Conservation (phyloP, 139 green algal species). For the Chlorokybus atmophyticus region DNA sequence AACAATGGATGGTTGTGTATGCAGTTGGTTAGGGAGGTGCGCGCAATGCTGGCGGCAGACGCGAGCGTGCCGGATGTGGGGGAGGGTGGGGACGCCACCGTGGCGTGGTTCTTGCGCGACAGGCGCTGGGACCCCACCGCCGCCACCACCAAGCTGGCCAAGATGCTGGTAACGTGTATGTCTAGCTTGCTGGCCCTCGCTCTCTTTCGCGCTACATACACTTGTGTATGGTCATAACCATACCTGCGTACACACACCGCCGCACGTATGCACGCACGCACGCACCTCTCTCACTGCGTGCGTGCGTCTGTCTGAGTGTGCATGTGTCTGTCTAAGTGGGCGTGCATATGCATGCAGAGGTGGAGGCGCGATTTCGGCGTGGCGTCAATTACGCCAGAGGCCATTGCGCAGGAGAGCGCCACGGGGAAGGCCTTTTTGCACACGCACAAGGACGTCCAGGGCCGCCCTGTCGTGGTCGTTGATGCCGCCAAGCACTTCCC, state of each 20-base stretch:
- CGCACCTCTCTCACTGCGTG: no score
- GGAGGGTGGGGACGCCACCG: conserved; percentile 7
- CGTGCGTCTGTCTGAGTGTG: no score
- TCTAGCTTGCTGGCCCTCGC: no score
- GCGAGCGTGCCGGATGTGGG: conserved; percentile 5
- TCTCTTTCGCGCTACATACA: no score
- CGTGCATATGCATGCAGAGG: no score
- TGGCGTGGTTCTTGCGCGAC: conserved; percentile 31
- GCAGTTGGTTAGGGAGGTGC: conserved; percentile 2
- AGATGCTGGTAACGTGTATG: conserved; percentile 2
- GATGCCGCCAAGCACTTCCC: conserved; percentile 35
- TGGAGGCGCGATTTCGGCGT: conserved; percentile 23
- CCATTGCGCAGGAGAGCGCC: conserved; percentile 35
- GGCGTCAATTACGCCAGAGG: conserved; percentile 7
- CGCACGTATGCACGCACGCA: no score
- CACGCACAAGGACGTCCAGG: conserved; percentile 46
- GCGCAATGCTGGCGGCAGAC: conserved; percentile 2
- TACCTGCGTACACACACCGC: no score
- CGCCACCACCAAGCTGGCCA: conserved; percentile 18
- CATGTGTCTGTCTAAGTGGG: no score
- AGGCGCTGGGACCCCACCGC: conserved; percentile 20
- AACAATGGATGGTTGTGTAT: no score
- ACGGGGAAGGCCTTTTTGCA: conserved; percentile 81
- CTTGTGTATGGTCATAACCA: no score
- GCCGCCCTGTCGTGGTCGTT: conserved; percentile 71